phyloP scores from a whole-genome alignment of 2,329 filamentous ascomycete species.

The Alternaria incomplexa region DNA sequence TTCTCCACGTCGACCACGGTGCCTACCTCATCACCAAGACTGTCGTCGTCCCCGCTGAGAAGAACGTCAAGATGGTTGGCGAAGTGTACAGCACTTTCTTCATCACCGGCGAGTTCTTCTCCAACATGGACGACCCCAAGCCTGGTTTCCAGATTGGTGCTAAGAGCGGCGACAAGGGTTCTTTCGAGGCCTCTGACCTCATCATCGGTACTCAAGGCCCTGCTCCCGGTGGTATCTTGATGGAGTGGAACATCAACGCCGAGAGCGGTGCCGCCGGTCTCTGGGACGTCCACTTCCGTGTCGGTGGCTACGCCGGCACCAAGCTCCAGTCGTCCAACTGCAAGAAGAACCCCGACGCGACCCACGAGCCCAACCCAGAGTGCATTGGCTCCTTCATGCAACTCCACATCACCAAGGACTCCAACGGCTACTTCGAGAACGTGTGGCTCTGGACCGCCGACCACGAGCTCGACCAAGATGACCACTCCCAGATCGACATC shows the following conservation, averaged over 20 bases:
- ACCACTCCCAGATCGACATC: constrained; percentile 78
- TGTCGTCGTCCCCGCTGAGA: constrained; percentile 62
- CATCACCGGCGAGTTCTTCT: constrained; percentile 76
- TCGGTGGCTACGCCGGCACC: constrained; percentile 86
- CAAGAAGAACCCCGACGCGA: constrained; percentile 72
- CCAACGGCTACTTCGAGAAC: constrained; percentile 83
- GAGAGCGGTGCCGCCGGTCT: constrained; percentile 75
- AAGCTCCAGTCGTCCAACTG: constrained; percentile 80
- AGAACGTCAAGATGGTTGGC: constrained; percentile 84
- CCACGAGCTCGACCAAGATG: constrained; percentile 79
- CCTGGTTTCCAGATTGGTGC: constrained; percentile 87
- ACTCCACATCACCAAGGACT: constrained; percentile 61
- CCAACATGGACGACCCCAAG: constrained; percentile 75
- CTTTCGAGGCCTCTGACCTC: constrained; percentile 86
- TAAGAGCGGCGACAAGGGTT: constrained; percentile 71
- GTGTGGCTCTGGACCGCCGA: constrained; percentile 90
- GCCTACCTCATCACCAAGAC: constrained; percentile 67
- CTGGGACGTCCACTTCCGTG: constrained; percentile 96
- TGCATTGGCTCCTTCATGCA: constrained; percentile 77
- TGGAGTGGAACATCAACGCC: constrained; percentile 85
- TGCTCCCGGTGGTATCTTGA: constrained; percentile 84
- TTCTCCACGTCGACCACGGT: constrained; percentile 70
- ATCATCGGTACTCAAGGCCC: constrained; percentile 84
- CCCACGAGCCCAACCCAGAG: constrained; percentile 65
- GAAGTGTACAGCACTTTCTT: constrained; percentile 92